Evolutionary conservation across 2,329 filamentous ascomycete species (phyloP).

Genomic region (Cladophialophora exuberans): DNA sequence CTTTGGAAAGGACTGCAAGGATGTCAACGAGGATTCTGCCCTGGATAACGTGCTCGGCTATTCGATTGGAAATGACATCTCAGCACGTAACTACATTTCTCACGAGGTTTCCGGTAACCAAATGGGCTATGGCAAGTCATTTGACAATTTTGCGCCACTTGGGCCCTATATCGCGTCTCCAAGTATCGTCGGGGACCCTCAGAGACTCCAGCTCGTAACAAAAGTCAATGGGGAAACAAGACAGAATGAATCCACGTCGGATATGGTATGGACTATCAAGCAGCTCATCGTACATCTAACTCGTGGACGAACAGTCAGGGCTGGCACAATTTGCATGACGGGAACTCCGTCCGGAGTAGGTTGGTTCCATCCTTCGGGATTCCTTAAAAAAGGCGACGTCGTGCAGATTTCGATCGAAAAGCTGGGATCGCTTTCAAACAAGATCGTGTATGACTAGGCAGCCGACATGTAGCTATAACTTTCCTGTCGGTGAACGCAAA

Average conservation of each 20-base stretch:
- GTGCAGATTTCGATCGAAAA: no score
- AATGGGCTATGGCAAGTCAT: conserved; percentile 43
- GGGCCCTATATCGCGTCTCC: conserved; percentile 41
- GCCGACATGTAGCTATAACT: no score
- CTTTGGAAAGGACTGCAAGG: conserved; percentile 37
- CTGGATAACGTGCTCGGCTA: conserved; percentile 44
- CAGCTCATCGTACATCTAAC: conserved; percentile 40
- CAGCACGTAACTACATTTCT: conserved; percentile 41
- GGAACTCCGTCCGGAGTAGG: no score
- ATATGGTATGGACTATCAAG: conserved; percentile 43
- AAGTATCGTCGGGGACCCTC: conserved; percentile 41
- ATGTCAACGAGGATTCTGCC: conserved; percentile 41
- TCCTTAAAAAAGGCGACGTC: no score
- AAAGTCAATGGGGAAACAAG: conserved; percentile 40
- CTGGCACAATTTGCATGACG: conserved; percentile 43
- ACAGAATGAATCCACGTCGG: conserved; percentile 40
- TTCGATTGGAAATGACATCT: conserved; percentile 45
- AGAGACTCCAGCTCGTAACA: conserved; percentile 37
- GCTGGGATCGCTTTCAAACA: no score
- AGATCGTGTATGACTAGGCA: no score
- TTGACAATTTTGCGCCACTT: conserved; percentile 48
- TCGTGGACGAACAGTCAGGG: conserved; percentile 41
- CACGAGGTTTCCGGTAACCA: conserved; percentile 38
- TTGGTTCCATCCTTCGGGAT: no score
- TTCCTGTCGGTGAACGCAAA: no score